A percentile compares a stretch with the other conserved stretches of the same genome.
Conservation (phyloP, 345 rosid species). For the Eucalyptus camaldulensis region DNA sequence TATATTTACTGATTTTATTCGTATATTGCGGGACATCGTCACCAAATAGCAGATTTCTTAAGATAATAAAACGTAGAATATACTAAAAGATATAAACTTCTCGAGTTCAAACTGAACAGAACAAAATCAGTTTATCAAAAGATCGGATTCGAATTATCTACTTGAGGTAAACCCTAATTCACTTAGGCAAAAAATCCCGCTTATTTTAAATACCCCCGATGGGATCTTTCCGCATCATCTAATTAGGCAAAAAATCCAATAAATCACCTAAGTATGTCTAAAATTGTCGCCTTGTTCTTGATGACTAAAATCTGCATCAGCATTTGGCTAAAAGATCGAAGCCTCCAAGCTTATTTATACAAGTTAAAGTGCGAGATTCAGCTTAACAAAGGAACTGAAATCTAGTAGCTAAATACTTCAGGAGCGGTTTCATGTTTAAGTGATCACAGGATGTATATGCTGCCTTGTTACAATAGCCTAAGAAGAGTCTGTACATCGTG, state of each 20-base stretch:
- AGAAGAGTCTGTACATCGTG: background rate
- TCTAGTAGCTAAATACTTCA: background rate
- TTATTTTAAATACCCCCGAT: background rate
- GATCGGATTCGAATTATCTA: background rate
- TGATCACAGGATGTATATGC: background rate
- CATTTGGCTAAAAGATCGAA: background rate
- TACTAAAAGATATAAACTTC: background rate
- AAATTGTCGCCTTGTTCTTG: background rate
- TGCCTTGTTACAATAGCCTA: background rate
- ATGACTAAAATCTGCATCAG: background rate
- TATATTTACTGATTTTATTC: background rate
- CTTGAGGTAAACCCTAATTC: background rate
- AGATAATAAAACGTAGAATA: background rate
- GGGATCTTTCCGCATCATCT: background rate
- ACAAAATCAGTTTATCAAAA: background rate
- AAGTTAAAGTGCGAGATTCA: background rate
- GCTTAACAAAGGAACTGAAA: background rate
- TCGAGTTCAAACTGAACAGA: background rate
- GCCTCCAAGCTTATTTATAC: background rate
- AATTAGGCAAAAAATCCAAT: background rate
- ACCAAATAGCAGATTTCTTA: background rate
- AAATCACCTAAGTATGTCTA: background rate
- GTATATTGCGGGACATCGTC: background rate
- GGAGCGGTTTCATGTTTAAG: background rate
- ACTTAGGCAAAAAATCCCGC: background rate